Conservation (phyloP, 2,329 filamentous ascomycete species). For the Fusarium verticillioides region DNA sequence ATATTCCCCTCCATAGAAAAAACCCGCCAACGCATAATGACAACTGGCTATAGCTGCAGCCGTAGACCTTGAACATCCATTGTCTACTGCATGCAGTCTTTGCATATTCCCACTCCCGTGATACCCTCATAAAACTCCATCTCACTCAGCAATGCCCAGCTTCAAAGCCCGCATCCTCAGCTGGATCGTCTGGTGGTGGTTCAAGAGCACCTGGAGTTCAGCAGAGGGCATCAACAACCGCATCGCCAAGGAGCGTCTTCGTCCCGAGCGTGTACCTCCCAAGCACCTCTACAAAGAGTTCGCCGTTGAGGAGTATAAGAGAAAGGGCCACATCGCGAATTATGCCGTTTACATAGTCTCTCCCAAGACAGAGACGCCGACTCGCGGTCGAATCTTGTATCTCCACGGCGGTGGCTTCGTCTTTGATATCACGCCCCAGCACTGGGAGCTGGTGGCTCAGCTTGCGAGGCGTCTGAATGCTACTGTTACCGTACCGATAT, state of each 20-base stretch:
- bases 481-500: slow-evolving; percentile 47
- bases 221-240: slow-evolving; percentile 39
- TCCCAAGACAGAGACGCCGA: slow-evolving; percentile 46
- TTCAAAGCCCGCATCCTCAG: slow-evolving; percentile 43
- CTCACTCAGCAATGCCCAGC: slow-evolving; percentile 38
- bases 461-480: slow-evolving; percentile 47
- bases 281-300: slow-evolving; percentile 41
- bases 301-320: slow-evolving; percentile 41
- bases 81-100: slow-evolving; percentile 4
- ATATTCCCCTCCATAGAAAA: slow-evolving; percentile 28
- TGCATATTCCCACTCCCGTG: slow-evolving; percentile 2
- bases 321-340: slow-evolving; percentile 19
- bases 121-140: not conserved
- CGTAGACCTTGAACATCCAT: not conserved
- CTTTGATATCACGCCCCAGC: slow-evolving; percentile 44
- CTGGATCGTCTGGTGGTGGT: slow-evolving; percentile 44
- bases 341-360: slow-evolving; percentile 46
- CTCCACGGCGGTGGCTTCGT: slow-evolving; percentile 48
- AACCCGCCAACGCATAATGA: slow-evolving; percentile 13
- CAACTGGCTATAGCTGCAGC: not conserved
- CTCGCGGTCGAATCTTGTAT: slow-evolving; percentile 46
- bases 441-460: slow-evolving; percentile 46
- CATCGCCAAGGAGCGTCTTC: slow-evolving; percentile 41
- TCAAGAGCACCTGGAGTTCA: slow-evolving; percentile 43
- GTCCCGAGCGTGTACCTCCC: slow-evolving; percentile 36